A percentile compares a stretch with the other conserved stretches of the same genome.
These are phyloP conservation scores for Cercophora samala DNA, from an alignment of 495 filamentous ascomycete genomes.

Conservation along the genomic window DNA sequence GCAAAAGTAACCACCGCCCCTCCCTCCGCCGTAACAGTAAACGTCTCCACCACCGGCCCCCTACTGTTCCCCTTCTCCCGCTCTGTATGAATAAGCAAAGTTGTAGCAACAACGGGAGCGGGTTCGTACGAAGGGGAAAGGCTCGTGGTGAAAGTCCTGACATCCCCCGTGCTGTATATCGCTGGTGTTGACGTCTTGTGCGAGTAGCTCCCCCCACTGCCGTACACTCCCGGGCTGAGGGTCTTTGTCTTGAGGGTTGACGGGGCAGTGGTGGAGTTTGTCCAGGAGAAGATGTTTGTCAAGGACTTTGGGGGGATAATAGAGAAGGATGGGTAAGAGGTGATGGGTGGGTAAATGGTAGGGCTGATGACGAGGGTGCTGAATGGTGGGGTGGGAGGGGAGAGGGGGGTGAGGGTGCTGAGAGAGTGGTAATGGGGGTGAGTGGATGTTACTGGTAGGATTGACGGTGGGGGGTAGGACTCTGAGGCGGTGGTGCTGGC, in stretches of 20 bases:
- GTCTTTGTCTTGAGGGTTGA: background rate
- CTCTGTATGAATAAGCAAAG: background rate
- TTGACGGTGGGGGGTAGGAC: background rate
- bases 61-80: background rate
- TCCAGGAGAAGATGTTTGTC: background rate
- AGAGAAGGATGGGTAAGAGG: background rate
- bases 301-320: background rate
- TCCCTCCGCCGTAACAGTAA: background rate
- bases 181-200: no score
- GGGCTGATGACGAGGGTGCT: background rate
- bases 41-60: background rate
- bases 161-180: no score
- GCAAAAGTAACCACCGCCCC: background rate
- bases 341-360: background rate
- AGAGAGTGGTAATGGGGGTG: background rate
- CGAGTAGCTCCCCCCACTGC: no score
- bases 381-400: background rate
- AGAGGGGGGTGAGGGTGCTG: background rate
- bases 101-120: background rate
- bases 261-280: background rate
- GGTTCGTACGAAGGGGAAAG: background rate
- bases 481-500: background rate
- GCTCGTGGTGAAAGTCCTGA: background rate
- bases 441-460: background rate
- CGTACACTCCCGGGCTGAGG: background rate